Percentiles rank a stretch among this genome's conserved stretches.
Evolutionary conservation across 441 rosid species (phyloP).

Genomic region (Macaranga tanarius): DNA sequence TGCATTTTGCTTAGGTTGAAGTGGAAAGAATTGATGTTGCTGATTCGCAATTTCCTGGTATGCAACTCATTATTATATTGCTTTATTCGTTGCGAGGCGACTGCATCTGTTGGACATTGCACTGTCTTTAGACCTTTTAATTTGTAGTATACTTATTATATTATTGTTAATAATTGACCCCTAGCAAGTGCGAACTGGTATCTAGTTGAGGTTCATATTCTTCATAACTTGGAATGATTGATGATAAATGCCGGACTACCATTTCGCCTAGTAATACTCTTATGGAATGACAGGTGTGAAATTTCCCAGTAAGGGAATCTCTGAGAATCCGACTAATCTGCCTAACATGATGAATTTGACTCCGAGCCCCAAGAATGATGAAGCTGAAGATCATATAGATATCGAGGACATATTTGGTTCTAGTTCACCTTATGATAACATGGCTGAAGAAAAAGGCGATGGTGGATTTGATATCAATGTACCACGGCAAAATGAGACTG

Average conservation of each 20-base stretch:
- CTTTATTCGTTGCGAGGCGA: too few relatives aligned
- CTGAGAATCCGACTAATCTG: slow-evolving; percentile 30
- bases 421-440: slow-evolving; percentile 44
- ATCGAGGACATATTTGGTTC: slow-evolving; percentile 63
- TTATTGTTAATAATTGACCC: background rate
- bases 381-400: slow-evolving; percentile 60
- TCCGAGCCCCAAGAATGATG: slow-evolving; percentile 47
- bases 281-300: slow-evolving; percentile 29
- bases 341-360: slow-evolving; percentile 32
- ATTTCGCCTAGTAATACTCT: background rate
- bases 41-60: slow-evolving; percentile 53
- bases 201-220: background rate
- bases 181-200: background rate
- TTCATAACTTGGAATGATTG: background rate
- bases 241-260: background rate
- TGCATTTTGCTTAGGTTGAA: slow-evolving; percentile 48
- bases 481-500: slow-evolving; percentile 45
- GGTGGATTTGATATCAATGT: slow-evolving; percentile 29
- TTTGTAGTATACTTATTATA: too few relatives aligned
- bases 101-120: too few relatives aligned
- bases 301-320: slow-evolving; percentile 30
- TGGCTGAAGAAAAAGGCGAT: slow-evolving; percentile 31
- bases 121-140: too few relatives aligned
- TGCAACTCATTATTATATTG: slow-evolving; percentile 5
- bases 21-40: slow-evolving; percentile 79